These are phyloP conservation scores for Leptoxyphium fumago DNA, from an alignment of 2,329 filamentous ascomycete species.

Conservation along the genomic window DNA sequence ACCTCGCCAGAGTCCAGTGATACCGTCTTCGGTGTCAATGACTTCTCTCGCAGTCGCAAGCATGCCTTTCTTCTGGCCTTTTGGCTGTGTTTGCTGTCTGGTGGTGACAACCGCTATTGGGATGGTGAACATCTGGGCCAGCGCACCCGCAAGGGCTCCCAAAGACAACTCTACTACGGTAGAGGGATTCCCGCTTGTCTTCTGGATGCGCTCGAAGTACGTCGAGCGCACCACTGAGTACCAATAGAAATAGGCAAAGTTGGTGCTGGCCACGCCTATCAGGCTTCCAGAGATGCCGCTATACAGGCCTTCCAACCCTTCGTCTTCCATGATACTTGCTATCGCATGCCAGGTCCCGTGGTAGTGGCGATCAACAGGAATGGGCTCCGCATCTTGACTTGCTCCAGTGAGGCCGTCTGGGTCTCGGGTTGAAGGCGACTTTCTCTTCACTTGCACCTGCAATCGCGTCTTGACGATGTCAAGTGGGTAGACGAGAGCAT, in stretches of 20 bases:
- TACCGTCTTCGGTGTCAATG: slow-evolving; percentile 76
- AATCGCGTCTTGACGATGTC: slow-evolving; percentile 96
- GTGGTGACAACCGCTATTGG: slow-evolving; percentile 92
- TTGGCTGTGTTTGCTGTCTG: slow-evolving; percentile 82
- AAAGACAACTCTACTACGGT: slow-evolving; percentile 72
- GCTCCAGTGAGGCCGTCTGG: slow-evolving; percentile 20
- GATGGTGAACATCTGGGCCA: slow-evolving; percentile 93
- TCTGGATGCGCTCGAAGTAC: slow-evolving; percentile 44
- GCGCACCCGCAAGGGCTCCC: slow-evolving; percentile 73
- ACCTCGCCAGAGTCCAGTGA: slow-evolving; percentile 81
- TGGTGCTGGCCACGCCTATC: slow-evolving; percentile 86
- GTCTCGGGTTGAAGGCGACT: slow-evolving; percentile 4
- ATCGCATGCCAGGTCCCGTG: slow-evolving; percentile 79
- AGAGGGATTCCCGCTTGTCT: slow-evolving; percentile 42
- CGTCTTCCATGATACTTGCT: slow-evolving; percentile 58
- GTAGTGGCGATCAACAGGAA: slow-evolving; percentile 52
- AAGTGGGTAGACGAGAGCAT: slow-evolving; percentile 87
- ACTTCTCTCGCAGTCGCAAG: slow-evolving; percentile 81
- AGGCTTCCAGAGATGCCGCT: slow-evolving; percentile 76
- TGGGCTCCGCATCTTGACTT: slow-evolving; percentile 13
- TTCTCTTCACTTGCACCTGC: slow-evolving; percentile 75
- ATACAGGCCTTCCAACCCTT: slow-evolving; percentile 74
- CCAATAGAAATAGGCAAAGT: slow-evolving; percentile 99
- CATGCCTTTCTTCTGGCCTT: slow-evolving; percentile 70
- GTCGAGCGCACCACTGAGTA: slow-evolving; percentile 76